Percentiles rank a stretch among this genome's conserved stretches.
Evolutionary conservation across 2,329 filamentous ascomycete genomes (phyloP).

Genomic region (Ophiostoma novo-ulmi): DNA sequence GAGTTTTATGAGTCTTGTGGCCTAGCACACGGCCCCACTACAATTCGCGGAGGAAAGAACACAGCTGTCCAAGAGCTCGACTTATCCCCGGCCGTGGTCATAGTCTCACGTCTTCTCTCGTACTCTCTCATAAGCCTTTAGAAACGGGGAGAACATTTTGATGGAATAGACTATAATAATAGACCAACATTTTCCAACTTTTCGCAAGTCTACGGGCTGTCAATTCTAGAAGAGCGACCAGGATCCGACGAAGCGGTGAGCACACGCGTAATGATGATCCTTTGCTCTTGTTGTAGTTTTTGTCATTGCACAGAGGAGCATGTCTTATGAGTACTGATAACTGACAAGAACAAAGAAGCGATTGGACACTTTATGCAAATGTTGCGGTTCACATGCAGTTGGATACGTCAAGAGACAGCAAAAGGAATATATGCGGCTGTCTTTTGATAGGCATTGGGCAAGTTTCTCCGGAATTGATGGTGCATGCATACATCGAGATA

Average conservation of each 20-base stretch:
- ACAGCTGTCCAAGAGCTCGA: background rate
- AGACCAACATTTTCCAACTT: too few species aligned
- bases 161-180: too few species aligned
- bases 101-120: too few species aligned
- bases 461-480: background rate
- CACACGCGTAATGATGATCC: background rate
- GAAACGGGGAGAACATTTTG: too few species aligned
- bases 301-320: background rate
- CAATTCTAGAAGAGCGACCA: background rate
- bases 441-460: background rate
- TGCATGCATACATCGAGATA: background rate
- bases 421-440: background rate
- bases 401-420: background rate
- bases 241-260: constrained; percentile 6
- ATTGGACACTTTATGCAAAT: background rate
- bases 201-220: background rate
- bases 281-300: background rate
- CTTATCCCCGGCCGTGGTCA: background rate
- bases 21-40: background rate
- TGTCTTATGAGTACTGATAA: background rate
- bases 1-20: background rate
- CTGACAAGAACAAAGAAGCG: background rate
- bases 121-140: background rate
- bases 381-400: background rate
- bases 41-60: constrained; percentile 1